Percentiles rank a stretch among this genome's conserved stretches.
Evolutionary conservation across 495 filamentous ascomycete species (phyloP).

Genomic region (Astrothelium macrocarpum): DNA sequence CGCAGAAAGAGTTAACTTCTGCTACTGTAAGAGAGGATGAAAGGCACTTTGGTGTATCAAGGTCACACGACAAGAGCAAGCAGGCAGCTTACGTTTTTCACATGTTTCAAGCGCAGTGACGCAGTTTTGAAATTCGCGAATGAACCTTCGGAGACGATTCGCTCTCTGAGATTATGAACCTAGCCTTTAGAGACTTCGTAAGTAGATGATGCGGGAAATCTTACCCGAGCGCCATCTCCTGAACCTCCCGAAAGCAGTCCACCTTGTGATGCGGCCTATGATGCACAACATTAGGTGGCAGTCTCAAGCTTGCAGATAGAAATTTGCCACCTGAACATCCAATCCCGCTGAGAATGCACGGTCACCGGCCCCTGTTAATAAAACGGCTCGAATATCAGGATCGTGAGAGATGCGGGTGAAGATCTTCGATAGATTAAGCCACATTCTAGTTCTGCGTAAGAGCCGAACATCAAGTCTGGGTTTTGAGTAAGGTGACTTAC

Average conservation of each 20-base stretch:
- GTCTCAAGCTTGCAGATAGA: too few relatives aligned
- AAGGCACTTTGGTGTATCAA: too few relatives aligned
- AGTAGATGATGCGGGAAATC: neutral
- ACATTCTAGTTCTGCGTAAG: constrained; percentile 51
- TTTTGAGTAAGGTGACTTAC: constrained; percentile 30
- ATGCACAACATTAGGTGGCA: neutral
- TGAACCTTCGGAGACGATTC: constrained; percentile 50
- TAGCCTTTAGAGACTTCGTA: constrained; percentile 1
- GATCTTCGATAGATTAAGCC: constrained; percentile 65
- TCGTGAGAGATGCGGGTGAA: constrained; percentile 67
- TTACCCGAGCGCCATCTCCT: constrained; percentile 7
- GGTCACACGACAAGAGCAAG: neutral
- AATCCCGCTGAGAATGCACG: constrained; percentile 78
- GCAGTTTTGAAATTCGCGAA: constrained; percentile 68
- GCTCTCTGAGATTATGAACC: constrained; percentile 63
- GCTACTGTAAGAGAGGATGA: too few relatives aligned
- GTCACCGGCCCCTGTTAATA: constrained; percentile 75
- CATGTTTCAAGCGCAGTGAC: constrained; percentile 71
- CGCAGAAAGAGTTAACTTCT: too few relatives aligned
- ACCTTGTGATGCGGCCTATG: constrained; percentile 22
- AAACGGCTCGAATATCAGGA: constrained; percentile 62
- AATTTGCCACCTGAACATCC: constrained; percentile 61
- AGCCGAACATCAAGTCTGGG: neutral
- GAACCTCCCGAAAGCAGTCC: constrained; percentile 11
- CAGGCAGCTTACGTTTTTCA: constrained; percentile 59